These are phyloP conservation scores for Fusarium keratoplasticum DNA, from an alignment of 2,329 filamentous ascomycete species.

Conservation along the genomic window DNA sequence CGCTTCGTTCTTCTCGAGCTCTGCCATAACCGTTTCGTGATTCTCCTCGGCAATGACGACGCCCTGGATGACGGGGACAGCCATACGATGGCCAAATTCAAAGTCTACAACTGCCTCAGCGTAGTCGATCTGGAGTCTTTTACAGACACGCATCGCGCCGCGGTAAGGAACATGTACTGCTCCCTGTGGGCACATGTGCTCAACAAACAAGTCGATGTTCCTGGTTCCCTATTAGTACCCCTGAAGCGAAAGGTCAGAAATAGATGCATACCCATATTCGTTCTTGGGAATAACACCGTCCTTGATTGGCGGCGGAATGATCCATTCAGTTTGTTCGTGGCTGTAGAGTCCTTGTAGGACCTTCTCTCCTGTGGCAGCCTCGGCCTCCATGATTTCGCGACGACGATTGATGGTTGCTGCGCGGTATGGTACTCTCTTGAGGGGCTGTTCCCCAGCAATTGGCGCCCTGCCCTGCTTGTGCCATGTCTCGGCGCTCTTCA, in stretches of 20 bases:
- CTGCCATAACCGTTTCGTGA: constrained; percentile 77
- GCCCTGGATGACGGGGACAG: constrained; percentile 90
- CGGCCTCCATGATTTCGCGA: constrained; percentile 87
- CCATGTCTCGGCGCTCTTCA: constrained; percentile 96
- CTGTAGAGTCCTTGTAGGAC: constrained; percentile 88
- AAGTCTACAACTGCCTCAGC: constrained; percentile 97
- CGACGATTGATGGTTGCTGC: constrained; percentile 90
- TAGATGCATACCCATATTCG: constrained; percentile 72
- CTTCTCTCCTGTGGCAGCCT: constrained; percentile 83
- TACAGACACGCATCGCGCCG: constrained; percentile 83
- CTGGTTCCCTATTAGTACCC: constrained; percentile 44
- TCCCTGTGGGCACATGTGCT: constrained; percentile 89
- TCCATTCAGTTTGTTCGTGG: constrained; percentile 90
- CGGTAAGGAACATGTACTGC: constrained; percentile 86
- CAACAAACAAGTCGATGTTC: constrained; percentile 95
- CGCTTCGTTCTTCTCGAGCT: constrained; percentile 81
- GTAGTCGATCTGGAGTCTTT: constrained; percentile 85
- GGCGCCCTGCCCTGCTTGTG: constrained; percentile 93
- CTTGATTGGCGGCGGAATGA: constrained; percentile 87
- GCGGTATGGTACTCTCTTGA: constrained; percentile 90
- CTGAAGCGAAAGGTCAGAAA: neutral
- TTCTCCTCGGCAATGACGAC: constrained; percentile 90
- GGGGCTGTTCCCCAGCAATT: constrained; percentile 74
- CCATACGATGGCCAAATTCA: constrained; percentile 94
- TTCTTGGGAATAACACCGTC: constrained; percentile 94